Conservation (phyloP, 768 basidiomycete species). For the Boletus barrowsii region DNA sequence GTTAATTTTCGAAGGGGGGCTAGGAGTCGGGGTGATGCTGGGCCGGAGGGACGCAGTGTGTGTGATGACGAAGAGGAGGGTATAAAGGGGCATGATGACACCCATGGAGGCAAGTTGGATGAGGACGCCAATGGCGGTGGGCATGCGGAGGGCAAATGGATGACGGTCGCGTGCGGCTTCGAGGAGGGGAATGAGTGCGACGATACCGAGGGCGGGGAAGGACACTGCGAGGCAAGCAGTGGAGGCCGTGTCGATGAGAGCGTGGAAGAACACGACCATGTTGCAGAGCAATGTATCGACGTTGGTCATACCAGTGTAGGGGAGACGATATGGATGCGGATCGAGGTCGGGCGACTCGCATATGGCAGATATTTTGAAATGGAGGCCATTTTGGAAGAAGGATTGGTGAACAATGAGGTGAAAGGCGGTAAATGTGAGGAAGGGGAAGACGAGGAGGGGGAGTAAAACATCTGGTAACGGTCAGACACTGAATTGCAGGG, state of each 20-base stretch:
- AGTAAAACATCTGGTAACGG: constrained; percentile 9
- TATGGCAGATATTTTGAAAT: constrained; percentile 23
- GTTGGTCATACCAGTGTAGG: constrained; percentile 37
- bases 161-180: constrained; percentile 43
- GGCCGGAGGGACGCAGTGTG: constrained; percentile 25
- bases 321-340: constrained; percentile 33
- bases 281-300: constrained; percentile 43
- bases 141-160: constrained; percentile 37
- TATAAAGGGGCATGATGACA: constrained; percentile 45
- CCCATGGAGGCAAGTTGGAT: constrained; percentile 44
- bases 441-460: constrained; percentile 20
- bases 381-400: constrained; percentile 11
- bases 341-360: constrained; percentile 28
- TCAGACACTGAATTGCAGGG: not conserved
- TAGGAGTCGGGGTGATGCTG: not conserved
- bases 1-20: constrained; percentile 31
- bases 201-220: constrained; percentile 8
- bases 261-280: constrained; percentile 48
- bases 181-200: constrained; percentile 39
- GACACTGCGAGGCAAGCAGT: constrained; percentile 16
- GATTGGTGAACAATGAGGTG: constrained; percentile 14
- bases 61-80: constrained; percentile 43
- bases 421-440: constrained; percentile 9
- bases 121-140: constrained; percentile 40
- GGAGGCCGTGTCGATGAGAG: constrained; percentile 14